These are phyloP conservation scores for Paramecium pentaurelia DNA, from an alignment of 73 alveolate species.

Conservation along the genomic window DNA sequence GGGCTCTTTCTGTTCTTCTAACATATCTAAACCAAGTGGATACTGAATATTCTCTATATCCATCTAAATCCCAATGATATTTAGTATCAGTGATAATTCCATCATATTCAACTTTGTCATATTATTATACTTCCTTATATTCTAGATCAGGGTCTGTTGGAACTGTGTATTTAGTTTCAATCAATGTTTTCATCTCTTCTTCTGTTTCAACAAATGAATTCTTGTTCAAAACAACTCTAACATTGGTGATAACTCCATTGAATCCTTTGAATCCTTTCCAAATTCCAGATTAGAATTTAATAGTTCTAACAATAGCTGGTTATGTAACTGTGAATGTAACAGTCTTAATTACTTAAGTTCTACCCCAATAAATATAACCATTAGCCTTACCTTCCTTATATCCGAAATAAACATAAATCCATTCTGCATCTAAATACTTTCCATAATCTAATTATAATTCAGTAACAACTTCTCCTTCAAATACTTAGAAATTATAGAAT, in stretches of 20 bases:
- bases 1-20: not conserved
- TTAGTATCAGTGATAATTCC: not conserved
- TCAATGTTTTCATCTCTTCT: not conserved
- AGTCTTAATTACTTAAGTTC: not conserved
- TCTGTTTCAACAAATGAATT: not conserved
- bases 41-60: slow-evolving; percentile 48
- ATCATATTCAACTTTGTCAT: slow-evolving; percentile 1
- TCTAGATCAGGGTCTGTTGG: not conserved
- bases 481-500: not conserved
- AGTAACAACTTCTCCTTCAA: not conserved
- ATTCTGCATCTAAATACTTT: slow-evolving; percentile 8
- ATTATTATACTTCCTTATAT: not conserved
- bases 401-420: slow-evolving; percentile 16
- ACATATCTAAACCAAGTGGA: slow-evolving; percentile 42
- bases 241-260: not conserved
- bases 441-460: not conserved
- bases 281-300: not conserved
- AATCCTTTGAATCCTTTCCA: not conserved
- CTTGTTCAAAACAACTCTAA: not conserved
- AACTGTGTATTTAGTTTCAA: not conserved
- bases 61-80: not conserved
- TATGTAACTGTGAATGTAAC: not conserved
- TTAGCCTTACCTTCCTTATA: slow-evolving; percentile 11
- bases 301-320: not conserved
- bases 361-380: not conserved